phyloP scores from a whole-genome alignment of 257 asterid species.

The Solanum chmielewskii region DNA sequence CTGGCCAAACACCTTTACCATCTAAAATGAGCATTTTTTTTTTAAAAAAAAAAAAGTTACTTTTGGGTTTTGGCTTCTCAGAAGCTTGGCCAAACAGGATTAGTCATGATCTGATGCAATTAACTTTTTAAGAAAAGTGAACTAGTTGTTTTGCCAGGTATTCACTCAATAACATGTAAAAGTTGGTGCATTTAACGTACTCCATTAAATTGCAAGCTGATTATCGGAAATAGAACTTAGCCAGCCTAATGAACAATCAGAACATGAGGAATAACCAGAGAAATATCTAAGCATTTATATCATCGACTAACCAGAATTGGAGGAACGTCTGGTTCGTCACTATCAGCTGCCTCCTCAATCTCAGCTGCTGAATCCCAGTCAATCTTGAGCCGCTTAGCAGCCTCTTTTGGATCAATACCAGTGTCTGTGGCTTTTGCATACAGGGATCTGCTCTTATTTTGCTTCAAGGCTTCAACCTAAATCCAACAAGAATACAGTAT shows the following conservation, averaged over 20 bases:
- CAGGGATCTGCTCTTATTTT: conserved; percentile 53
- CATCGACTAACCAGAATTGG: conserved; percentile 50
- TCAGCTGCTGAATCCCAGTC: conserved; percentile 98
- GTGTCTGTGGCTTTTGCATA: conserved; percentile 84
- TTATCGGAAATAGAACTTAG: neutral
- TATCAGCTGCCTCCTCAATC: conserved; percentile 44
- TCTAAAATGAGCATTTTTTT: neutral
- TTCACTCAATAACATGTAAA: neutral
- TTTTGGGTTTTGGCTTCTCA: neutral
- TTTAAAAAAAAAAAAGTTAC: neutral
- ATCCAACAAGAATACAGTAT: neutral
- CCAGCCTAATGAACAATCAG: neutral
- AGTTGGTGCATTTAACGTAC: neutral
- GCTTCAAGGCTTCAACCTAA: conserved; percentile 46
- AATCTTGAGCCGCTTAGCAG: conserved; percentile 75
- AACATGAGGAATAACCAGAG: neutral
- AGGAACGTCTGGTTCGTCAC: conserved; percentile 66
- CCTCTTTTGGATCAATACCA: conserved; percentile 72
- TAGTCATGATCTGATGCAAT: neutral
- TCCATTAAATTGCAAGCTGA: neutral
- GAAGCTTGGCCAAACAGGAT: neutral
- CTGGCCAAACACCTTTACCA: neutral
- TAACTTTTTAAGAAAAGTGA: neutral
- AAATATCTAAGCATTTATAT: neutral
- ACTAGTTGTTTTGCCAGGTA: neutral